Evolutionary conservation across 331 rosid species (phyloP).

Genomic region (Phaseolus coccineus): DNA sequence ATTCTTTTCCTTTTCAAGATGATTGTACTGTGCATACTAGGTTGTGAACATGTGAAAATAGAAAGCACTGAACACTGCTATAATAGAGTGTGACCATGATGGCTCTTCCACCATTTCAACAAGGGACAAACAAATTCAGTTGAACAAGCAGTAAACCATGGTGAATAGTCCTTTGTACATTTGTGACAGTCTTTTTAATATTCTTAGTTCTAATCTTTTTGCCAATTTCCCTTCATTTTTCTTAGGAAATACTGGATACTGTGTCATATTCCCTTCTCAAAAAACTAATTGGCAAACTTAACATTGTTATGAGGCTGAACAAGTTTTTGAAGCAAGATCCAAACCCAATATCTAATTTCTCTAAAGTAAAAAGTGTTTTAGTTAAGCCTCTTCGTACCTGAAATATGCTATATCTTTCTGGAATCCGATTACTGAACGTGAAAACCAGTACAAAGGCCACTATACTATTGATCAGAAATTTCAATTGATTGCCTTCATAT

Average conservation of each 20-base stretch:
- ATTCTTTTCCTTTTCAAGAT: conserved; percentile 33
- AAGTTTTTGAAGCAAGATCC: not conserved
- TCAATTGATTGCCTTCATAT: conserved; percentile 17
- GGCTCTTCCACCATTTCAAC: conserved; percentile 48
- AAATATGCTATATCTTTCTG: conserved; percentile 23
- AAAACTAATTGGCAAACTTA: not conserved
- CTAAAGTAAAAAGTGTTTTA: conserved; percentile 6
- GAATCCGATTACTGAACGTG: not conserved
- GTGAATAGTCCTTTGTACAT: conserved; percentile 15
- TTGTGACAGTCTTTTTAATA: conserved; percentile 9
- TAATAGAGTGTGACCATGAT: conserved; percentile 44
- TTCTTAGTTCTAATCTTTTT: not conserved
- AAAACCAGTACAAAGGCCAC: not conserved
- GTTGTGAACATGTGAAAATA: conserved; percentile 30
- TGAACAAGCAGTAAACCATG: conserved; percentile 37
- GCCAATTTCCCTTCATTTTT: conserved; percentile 2
- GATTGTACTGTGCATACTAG: conserved; percentile 29
- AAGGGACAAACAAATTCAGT: conserved; percentile 8
- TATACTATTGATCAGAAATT: not conserved
- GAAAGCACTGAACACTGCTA: conserved; percentile 44
- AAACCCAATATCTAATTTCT: conserved; percentile 16
- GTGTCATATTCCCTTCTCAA: not conserved
- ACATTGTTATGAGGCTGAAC: not conserved
- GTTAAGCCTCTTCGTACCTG: conserved; percentile 14
- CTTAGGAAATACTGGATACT: not conserved